Evolutionary conservation across 192 early-diverging fungal species (phyloP).

Genomic region (Coemansia sp.): DNA sequence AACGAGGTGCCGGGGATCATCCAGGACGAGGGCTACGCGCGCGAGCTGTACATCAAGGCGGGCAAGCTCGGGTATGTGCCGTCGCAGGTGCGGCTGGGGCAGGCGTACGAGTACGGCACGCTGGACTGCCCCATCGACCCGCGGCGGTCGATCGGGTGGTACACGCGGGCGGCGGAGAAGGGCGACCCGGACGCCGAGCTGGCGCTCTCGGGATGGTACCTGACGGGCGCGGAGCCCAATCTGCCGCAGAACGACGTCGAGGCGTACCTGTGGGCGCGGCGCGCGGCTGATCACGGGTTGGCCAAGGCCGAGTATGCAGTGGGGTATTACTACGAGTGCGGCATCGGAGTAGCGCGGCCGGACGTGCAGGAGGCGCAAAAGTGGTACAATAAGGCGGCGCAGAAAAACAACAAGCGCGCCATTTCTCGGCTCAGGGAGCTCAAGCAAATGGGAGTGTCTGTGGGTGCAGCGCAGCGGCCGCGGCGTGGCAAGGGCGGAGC

Average conservation of each 20-base stretch:
- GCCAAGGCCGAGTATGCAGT: constrained; percentile 97
- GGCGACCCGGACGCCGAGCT: constrained; percentile 87
- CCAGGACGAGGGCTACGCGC: constrained; percentile 80
- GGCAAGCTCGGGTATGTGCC: constrained; percentile 91
- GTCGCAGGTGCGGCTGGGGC: constrained; percentile 88
- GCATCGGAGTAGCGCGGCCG: constrained; percentile 71
- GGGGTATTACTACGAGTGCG: constrained; percentile 90
- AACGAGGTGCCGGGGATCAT: constrained; percentile 67
- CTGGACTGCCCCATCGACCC: constrained; percentile 84
- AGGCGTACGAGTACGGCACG: constrained; percentile 92
- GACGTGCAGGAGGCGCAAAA: constrained; percentile 75
- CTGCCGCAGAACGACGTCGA: constrained; percentile 87
- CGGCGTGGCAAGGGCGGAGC: constrained; percentile 37
- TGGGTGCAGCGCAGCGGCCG: constrained; percentile 17
- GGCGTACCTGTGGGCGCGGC: constrained; percentile 97
- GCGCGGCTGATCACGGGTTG: constrained; percentile 91
- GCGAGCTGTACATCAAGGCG: constrained; percentile 87
- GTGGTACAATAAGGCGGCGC: constrained; percentile 88
- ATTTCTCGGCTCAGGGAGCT: constrained; percentile 79
- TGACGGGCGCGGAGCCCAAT: constrained; percentile 89
- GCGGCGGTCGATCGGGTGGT: constrained; percentile 91
- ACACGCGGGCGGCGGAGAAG: constrained; percentile 89
- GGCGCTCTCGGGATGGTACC: constrained; percentile 96
- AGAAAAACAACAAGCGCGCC: constrained; percentile 79
- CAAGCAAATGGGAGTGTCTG: constrained; percentile 58